Percentiles rank a stretch among this genome's conserved stretches.
Evolutionary conservation across 495 filamentous ascomycete species (phyloP).

Genomic region (Glarea lozoyensis): DNA sequence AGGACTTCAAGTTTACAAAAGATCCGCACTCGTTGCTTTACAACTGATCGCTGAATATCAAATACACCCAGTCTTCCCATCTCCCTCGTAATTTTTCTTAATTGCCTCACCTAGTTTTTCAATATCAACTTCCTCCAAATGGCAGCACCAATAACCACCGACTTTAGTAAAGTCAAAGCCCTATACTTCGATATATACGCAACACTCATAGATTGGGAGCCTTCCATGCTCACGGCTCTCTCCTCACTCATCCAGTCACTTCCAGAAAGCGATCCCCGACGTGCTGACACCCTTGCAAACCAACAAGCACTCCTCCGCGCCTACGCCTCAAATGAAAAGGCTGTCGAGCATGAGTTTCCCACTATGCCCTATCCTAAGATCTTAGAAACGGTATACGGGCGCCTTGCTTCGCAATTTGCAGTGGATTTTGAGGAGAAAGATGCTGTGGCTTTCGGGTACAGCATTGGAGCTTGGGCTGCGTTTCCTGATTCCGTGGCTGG

Average conservation of each 20-base stretch:
- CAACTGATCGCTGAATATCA: too few relatives aligned
- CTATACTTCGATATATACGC: constrained; percentile 78
- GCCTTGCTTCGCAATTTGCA: constrained; percentile 18
- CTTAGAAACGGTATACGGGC: constrained; percentile 6
- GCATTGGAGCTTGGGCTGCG: constrained; percentile 51
- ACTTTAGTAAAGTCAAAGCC: constrained; percentile 21
- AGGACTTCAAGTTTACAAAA: too few relatives aligned
- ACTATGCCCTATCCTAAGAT: constrained; percentile 8
- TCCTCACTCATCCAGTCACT: constrained; percentile 14
- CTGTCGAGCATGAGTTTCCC: too few relatives aligned
- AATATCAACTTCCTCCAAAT: too few relatives aligned
- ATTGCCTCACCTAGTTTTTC: too few relatives aligned
- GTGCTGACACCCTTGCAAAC: constrained; percentile 1
- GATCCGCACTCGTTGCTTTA: too few relatives aligned
- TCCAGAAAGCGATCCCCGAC: not conserved
- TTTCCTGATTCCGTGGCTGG: constrained; percentile 58
- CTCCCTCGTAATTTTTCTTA: too few relatives aligned
- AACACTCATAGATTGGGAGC: constrained; percentile 74
- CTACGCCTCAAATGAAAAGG: constrained; percentile 4
- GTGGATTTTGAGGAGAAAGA: constrained; percentile 10
- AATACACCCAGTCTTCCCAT: too few relatives aligned
- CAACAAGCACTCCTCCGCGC: constrained; percentile 4
- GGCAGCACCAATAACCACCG: too few relatives aligned
- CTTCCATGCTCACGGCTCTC: constrained; percentile 25
- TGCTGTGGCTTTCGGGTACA: constrained; percentile 37